A percentile compares a stretch with the other conserved stretches of the same genome.
Conservation (phyloP, 192 early-diverging fungal species). For the Allomyces macrogynus region DNA sequence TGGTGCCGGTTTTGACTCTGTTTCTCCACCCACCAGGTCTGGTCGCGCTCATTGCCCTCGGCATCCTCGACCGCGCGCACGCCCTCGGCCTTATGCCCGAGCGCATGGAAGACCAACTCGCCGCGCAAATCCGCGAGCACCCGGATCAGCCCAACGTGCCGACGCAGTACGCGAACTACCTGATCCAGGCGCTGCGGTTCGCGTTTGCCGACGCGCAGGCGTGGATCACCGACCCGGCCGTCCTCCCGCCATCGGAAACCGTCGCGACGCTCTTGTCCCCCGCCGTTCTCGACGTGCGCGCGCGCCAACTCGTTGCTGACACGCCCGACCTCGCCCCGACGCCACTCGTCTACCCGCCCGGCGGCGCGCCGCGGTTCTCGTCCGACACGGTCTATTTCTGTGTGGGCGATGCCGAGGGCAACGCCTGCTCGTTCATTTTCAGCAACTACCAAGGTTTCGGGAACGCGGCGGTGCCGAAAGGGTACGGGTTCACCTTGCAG, state of each 20-base stretch:
- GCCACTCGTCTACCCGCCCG: not conserved
- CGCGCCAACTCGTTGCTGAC: not conserved
- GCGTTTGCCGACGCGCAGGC: constrained; percentile 55
- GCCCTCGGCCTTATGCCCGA: constrained; percentile 9
- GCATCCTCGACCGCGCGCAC: constrained; percentile 37
- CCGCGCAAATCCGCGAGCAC: constrained; percentile 2
- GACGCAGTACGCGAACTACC: constrained; percentile 36
- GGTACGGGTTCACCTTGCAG: constrained; percentile 46
- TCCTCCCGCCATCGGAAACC: constrained; percentile 1
- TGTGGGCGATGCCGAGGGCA: constrained; percentile 51
- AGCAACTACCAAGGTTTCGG: constrained; percentile 32
- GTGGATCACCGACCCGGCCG: constrained; percentile 44
- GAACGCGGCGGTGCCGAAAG: constrained; percentile 26
- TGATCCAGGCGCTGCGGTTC: constrained; percentile 48
- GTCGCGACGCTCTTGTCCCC: not conserved
- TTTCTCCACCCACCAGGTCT: constrained; percentile 13
- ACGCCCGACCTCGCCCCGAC: not conserved
- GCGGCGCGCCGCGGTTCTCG: constrained; percentile 9
- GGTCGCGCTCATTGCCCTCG: constrained; percentile 45
- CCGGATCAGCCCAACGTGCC: constrained; percentile 4
- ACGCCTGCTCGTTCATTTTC: constrained; percentile 63
- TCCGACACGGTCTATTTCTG: constrained; percentile 59
- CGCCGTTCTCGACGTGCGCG: not conserved
- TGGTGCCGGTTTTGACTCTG: not conserved
- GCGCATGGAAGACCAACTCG: constrained; percentile 23